Evolutionary conservation across 2,329 filamentous ascomycete species (phyloP).

Genomic region (Epichloe baconii): DNA sequence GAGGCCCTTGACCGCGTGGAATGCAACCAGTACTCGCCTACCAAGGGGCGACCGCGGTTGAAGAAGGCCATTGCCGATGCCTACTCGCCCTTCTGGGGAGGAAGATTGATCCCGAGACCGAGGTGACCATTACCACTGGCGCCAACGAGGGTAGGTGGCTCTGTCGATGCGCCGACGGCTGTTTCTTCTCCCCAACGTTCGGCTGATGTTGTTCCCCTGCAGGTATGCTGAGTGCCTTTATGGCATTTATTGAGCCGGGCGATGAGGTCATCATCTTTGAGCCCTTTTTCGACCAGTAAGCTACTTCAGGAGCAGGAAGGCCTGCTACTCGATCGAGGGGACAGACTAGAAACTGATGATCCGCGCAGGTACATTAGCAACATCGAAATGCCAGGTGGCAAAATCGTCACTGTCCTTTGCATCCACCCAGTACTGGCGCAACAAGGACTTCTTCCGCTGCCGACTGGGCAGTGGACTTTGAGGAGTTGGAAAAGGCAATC

Average conservation of each 20-base stretch:
- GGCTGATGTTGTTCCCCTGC: background rate
- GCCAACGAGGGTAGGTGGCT: constrained; percentile 52
- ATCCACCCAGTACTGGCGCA: constrained; percentile 71
- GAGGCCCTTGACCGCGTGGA: constrained; percentile 79
- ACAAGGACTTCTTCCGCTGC: constrained; percentile 69
- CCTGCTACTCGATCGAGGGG: background rate
- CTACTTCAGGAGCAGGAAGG: background rate
- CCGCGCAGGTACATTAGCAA: constrained; percentile 62
- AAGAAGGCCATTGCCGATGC: constrained; percentile 88
- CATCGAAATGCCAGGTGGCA: constrained; percentile 95
- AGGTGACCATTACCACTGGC: constrained; percentile 88
- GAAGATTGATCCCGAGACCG: constrained; percentile 71
- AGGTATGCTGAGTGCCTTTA: constrained; percentile 89
- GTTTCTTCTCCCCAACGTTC: background rate
- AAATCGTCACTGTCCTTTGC: constrained; percentile 88
- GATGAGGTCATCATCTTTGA: constrained; percentile 98
- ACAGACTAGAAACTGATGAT: background rate
- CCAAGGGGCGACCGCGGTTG: constrained; percentile 79
- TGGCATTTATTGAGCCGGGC: constrained; percentile 88
- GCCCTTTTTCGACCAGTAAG: constrained; percentile 90
- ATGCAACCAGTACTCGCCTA: constrained; percentile 97
- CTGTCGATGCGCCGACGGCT: background rate
- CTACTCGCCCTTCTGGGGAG: constrained; percentile 80
- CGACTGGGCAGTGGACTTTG: constrained; percentile 81
- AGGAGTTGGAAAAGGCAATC: constrained; percentile 67